Evolutionary conservation across 768 basidiomycete species (phyloP), one percentile per base, ranked within the genome.

Genomic region (Pleurotus djamor): DNA sequence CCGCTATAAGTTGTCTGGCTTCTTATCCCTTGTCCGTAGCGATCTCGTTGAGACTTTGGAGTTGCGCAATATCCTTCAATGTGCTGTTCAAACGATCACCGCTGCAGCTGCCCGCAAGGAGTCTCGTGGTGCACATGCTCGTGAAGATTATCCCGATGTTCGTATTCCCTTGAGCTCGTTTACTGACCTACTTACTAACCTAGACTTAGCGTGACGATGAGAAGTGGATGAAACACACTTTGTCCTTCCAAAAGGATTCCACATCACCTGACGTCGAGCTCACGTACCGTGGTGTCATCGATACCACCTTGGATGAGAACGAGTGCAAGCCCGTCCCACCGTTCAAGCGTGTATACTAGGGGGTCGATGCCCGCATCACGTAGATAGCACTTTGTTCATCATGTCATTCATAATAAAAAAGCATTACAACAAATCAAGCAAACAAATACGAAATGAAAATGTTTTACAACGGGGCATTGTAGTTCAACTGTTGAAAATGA

Each of bases 251-350:
- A 71, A 85, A 76, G 59, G 88, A 97, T 68, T 72, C 81, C 60
- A 73, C 78, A 60, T 85, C 80, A 61, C 94, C 94, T 9, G 87
- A 94, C 59, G 94, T 98, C 61, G 88, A 87, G 47, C 86, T 99
- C 74, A 84, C 84, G 68, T 99, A 98, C 78, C 92, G 97, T 67
- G 69, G 72, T 32, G 97, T 99, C 65, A 96, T 93, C 68, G 79
- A 74, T 65, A 83, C 75, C 51, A 98, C 97, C 47, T 84, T 98
- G 47, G 96, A 99, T 70, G 93, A 96, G 78, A 89, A 85, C 68
- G 96, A 98, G 79, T 96, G 96, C 89, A 96, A 96, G 81, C 69
- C 90, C 43, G 94, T 98, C 36, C 96, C 96, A 63, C 96, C 96
- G 12, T 97, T 97, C 87, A 96, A 96, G 83, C 92, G 94, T 73